phyloP scores from a whole-genome alignment of 2,329 filamentous ascomycete species.

The Cladosporium sp. region DNA sequence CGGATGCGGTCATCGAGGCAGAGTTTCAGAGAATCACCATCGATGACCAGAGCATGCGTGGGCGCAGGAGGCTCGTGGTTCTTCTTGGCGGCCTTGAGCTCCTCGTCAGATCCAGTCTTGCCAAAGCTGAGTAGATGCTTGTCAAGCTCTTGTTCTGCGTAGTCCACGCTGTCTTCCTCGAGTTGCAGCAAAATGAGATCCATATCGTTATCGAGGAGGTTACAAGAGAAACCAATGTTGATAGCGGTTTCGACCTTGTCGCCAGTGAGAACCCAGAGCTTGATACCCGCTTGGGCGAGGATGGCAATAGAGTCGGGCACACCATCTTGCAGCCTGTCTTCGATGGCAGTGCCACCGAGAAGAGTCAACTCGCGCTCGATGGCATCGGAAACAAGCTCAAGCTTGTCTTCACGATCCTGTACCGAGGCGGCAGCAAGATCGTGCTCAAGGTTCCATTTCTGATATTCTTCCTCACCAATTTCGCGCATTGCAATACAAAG shows the following conservation, averaged over 20 bases:
- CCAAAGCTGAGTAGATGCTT: conserved; percentile 70
- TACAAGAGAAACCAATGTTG: conserved; percentile 99
- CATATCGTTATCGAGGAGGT: conserved; percentile 96
- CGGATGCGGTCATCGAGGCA: conserved; percentile 79
- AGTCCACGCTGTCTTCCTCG: conserved; percentile 67
- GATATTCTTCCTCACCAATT: conserved; percentile 79
- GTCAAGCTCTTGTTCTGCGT: conserved; percentile 71
- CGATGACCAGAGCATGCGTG: conserved; percentile 91
- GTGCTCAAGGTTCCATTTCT: conserved; percentile 80
- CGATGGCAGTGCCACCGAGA: conserved; percentile 92
- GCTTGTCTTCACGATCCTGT: conserved; percentile 83
- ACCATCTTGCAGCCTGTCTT: conserved; percentile 93
- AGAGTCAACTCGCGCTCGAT: conserved; percentile 90
- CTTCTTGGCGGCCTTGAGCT: conserved; percentile 73
- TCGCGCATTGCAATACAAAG: conserved; percentile 88
- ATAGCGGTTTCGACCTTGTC: conserved; percentile 99
- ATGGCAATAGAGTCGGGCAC: conserved; percentile 94
- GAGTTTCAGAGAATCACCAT: conserved; percentile 88
- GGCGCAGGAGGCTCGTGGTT: conserved; percentile 83
- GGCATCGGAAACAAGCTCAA: conserved; percentile 83
- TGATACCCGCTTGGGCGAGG: conserved; percentile 90
- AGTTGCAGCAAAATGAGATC: conserved; percentile 89
- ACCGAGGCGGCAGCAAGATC: conserved; percentile 83
- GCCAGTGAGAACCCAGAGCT: conserved; percentile 96
- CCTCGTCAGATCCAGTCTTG: conserved; percentile 80